Percentiles rank a stretch among this genome's conserved stretches.
These are phyloP conservation scores for Vitellaria paradoxa DNA, from an alignment of 179 eudicot species.

Conservation along the genomic window DNA sequence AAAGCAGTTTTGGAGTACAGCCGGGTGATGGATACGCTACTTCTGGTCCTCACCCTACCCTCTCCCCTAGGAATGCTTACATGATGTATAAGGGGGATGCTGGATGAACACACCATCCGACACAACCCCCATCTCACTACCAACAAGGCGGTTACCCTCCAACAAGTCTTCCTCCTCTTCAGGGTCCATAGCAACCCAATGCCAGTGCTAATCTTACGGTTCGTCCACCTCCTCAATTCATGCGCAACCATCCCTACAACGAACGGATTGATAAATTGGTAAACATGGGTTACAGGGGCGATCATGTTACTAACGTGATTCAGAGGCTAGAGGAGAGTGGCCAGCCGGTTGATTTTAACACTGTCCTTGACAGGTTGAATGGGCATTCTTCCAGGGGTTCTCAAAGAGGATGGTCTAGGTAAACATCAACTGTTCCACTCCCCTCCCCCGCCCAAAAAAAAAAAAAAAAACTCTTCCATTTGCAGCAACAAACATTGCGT, in stretches of 20 bases:
- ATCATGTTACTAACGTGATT: slow-evolving; percentile 67
- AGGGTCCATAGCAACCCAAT: slow-evolving; percentile 45
- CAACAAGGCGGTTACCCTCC: slow-evolving; percentile 60
- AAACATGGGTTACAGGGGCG: slow-evolving; percentile 92
- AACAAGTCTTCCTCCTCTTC: slow-evolving; percentile 29
- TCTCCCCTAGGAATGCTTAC: slow-evolving; percentile 58
- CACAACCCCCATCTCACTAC: slow-evolving; percentile 46
- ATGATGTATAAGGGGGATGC: slow-evolving; percentile 64
- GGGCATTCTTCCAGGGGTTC: no score
- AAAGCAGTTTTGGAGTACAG: slow-evolving; percentile 46
- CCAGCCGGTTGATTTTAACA: slow-evolving; percentile 79
- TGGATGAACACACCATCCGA: slow-evolving; percentile 43
- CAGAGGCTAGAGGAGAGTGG: slow-evolving; percentile 97
- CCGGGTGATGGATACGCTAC: slow-evolving; percentile 59
- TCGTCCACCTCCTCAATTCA: slow-evolving; percentile 52
- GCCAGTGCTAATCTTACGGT: slow-evolving; percentile 35
- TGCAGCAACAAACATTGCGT: slow-evolving; percentile 14
- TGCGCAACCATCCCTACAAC: slow-evolving; percentile 70
- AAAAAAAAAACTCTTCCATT: neutral
- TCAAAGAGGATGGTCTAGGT: slow-evolving; percentile 78
- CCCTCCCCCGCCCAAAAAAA: neutral
- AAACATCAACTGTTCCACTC: slow-evolving; percentile 9
- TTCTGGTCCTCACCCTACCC: slow-evolving; percentile 55
- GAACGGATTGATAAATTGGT: slow-evolving; percentile 88
- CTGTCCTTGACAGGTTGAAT: slow-evolving; percentile 94